phyloP scores from a whole-genome alignment of 768 basidiomycete species.

The Exidia glandulosa region DNA sequence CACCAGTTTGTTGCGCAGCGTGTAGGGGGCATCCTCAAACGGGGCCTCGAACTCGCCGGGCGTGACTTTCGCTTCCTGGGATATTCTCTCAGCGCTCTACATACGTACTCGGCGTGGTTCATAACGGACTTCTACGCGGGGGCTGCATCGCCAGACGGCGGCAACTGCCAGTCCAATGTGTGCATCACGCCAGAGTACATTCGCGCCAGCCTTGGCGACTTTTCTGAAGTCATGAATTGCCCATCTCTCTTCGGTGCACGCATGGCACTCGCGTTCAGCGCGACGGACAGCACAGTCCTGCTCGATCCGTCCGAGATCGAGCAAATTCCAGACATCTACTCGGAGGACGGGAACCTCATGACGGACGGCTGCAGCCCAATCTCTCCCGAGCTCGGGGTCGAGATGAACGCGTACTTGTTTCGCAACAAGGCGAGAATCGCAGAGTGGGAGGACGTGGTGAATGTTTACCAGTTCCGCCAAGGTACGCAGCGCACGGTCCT shows the following conservation, averaged over 20 bases:
- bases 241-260: conserved; percentile 81
- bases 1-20: conserved; percentile 42
- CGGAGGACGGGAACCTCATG: conserved; percentile 30
- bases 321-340: conserved; percentile 45
- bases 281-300: conserved; percentile 61
- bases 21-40: conserved; percentile 45
- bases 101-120: conserved; percentile 79
- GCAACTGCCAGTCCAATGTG: too few relatives aligned
- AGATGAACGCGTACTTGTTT: conserved; percentile 40
- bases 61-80: conserved; percentile 69
- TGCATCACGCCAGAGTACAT: conserved; percentile 46
- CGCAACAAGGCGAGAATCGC: not conserved
- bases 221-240: conserved; percentile 35
- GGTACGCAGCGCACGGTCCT: not conserved
- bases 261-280: conserved; percentile 73
- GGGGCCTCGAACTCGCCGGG: conserved; percentile 61
- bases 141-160: conserved; percentile 15
- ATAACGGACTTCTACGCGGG: conserved; percentile 47
- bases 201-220: conserved; percentile 56
- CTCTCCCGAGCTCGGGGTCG: conserved; percentile 41
- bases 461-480: not conserved
- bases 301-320: conserved; percentile 52
- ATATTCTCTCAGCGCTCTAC: conserved; percentile 68
- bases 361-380: conserved; percentile 75
- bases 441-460: not conserved